Percentiles rank a stretch among this genome's conserved stretches.
phyloP scores from a whole-genome alignment of 768 basidiomycete genomes.

The Rhodotorula sphaerocarpa region DNA sequence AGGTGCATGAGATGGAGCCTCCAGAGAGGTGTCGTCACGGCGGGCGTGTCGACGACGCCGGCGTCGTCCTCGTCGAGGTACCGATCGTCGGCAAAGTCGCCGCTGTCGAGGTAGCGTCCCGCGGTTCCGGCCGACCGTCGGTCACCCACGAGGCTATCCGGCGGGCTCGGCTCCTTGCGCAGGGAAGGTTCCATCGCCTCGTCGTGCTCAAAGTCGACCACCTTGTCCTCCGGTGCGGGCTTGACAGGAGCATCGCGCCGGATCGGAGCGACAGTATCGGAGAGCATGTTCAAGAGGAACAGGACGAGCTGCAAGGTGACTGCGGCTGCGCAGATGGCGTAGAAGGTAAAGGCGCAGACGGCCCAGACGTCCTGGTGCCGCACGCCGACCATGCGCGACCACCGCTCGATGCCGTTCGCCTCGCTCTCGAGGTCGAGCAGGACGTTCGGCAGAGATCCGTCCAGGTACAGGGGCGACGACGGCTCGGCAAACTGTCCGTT shows the following conservation, averaged over 20 bases:
- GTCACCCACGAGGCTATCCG: background rate
- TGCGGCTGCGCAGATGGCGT: conserved; percentile 60
- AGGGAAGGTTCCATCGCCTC: background rate
- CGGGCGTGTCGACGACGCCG: conserved; percentile 1
- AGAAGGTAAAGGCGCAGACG: conserved; percentile 73
- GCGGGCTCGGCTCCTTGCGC: background rate
- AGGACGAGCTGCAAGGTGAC: conserved; percentile 61
- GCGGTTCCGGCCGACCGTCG: conserved; percentile 14
- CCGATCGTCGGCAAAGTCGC: conserved; percentile 25
- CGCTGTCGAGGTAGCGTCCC: conserved; percentile 16
- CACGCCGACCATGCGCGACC: conserved; percentile 75
- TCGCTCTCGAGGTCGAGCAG: conserved; percentile 53
- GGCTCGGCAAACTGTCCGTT: conserved; percentile 62
- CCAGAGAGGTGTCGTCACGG: conserved; percentile 18
- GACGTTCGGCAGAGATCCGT: conserved; percentile 59
- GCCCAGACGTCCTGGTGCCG: conserved; percentile 67
- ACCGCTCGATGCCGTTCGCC: conserved; percentile 62
- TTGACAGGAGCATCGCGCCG: conserved; percentile 41
- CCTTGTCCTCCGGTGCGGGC: conserved; percentile 28
- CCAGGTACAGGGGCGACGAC: conserved; percentile 67
- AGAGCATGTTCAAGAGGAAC: conserved; percentile 58
- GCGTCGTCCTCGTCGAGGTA: conserved; percentile 10
- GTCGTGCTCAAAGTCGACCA: conserved; percentile 24
- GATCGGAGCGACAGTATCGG: conserved; percentile 45
- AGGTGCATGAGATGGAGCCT: conserved; percentile 24